Base-by-base conservation (phyloP, 208 protist genomes). In the Leishmania martiniquensis region DNA sequence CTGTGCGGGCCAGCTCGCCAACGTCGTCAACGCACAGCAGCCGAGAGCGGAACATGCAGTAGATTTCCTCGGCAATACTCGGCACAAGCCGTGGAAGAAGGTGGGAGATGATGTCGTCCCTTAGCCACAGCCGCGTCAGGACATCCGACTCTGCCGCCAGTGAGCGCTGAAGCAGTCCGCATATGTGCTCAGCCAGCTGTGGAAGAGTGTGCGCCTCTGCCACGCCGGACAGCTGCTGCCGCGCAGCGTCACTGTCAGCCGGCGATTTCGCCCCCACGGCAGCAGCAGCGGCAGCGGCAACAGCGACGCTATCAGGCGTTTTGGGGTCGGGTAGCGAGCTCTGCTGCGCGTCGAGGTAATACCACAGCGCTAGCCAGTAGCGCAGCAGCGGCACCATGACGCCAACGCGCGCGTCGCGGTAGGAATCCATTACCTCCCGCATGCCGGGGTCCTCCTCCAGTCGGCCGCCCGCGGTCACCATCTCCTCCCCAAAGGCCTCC, bases 1-100 rank as follows among this genome's bases (percentile, higher is more conserved):
- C 88, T 45, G 91, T 91, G 55, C 80, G 82, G 37, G 90, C 68
- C 32, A 97, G 81, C 72, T 95, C 94, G 15, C 82, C 85, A 2
- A 97, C 74, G 62, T 89, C 87, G 76, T 96, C 92, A 57, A 95
- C 86, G 62, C 89, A 89, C 71, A 97, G 74, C 57, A 97, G 78
- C 13, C 86, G 88, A 10, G 92, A 90, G 47, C 94, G 94, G 82
- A 96, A 97, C 55, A 89, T 82, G 82, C 89, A 87, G 75, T 95
- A 97, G 57, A 93, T 85, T 76, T 93, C 90, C 54, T 93, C 87
- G 10, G 88, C 85, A 39, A 96, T 84, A 45, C 83, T 86, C 3
- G 83, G 44, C 25, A 93, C 84, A 12, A 96, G 80, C 75, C 87
- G 84, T 20, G 91, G 87, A 34, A 94, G 78, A 57, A 94, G 66